These are phyloP conservation scores for Pseudocercospora crystallina DNA, from an alignment of 2,329 filamentous ascomycete species.

Conservation along the genomic window DNA sequence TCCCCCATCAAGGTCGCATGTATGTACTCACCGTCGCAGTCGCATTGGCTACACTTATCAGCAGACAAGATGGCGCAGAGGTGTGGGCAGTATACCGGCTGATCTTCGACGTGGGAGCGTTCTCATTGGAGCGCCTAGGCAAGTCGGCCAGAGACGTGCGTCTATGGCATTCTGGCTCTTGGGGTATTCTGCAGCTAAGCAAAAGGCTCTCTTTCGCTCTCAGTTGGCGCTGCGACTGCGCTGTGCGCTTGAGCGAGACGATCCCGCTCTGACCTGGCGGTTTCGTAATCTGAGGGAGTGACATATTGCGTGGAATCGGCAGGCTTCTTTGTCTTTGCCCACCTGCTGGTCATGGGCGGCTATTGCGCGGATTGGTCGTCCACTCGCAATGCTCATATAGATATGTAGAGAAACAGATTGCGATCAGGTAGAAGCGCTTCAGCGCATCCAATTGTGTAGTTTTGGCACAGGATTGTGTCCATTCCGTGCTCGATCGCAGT, in stretches of 20 bases:
- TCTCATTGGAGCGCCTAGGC: constrained; percentile 16
- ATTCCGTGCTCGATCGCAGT: too few relatives aligned
- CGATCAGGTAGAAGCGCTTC: not conserved
- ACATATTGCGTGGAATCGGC: constrained; percentile 10
- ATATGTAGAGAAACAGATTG: not conserved
- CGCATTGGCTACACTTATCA: constrained; percentile 1
- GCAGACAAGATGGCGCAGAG: constrained; percentile 7
- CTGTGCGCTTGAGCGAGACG: constrained; percentile 18
- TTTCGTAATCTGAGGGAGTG: constrained; percentile 9
- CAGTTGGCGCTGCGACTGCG: constrained; percentile 16
- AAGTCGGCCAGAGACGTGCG: constrained; percentile 13
- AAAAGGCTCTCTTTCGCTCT: constrained; percentile 13
- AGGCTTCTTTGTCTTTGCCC: constrained; percentile 17
- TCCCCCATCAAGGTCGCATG: constrained; percentile 13
- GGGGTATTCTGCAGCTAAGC: constrained; percentile 19
- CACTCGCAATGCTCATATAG: constrained; percentile 1
- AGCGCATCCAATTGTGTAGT: not conserved
- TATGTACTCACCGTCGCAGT: constrained; percentile 4
- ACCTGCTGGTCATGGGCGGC: constrained; percentile 14
- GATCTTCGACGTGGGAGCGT: constrained; percentile 11
- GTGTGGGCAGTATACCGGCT: constrained; percentile 12
- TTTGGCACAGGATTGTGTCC: too few relatives aligned
- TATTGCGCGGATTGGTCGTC: constrained; percentile 5
- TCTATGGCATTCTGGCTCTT: constrained; percentile 15
- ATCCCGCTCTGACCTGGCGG: too few relatives aligned